Evolutionary conservation across 768 basidiomycete species (phyloP), one percentile per base, ranked within the genome.

Genomic region (Fomitopsis serialis): DNA sequence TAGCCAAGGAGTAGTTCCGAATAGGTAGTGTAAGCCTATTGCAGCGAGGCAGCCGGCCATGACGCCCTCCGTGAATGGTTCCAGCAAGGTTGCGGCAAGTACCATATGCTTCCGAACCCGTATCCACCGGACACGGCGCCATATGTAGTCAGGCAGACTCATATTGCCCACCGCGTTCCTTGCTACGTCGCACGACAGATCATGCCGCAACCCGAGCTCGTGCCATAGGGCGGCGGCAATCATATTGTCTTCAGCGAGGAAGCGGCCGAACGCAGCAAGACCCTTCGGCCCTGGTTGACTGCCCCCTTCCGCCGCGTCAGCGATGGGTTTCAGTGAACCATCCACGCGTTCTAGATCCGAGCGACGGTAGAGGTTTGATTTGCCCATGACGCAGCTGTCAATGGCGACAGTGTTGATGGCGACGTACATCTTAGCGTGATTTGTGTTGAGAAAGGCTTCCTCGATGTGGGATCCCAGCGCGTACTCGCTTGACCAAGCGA

Each of bases 171-270:
- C 82, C 9, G 85, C 83, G 63, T 98, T 97, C 43, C 83, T 79
- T 1, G 88, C 95, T 50, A 96, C 84, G 64, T 98, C 96, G 65
- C 84, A 87, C 0, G 93, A 95, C 54, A 98, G 77, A 53, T 92
- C 87, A 65, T 99, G 97, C 44, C 89, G 79, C 34, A 92, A 74
- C 34, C 82, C 86, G 2, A 98, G 77, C 66, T 98, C 92, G 66
- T 98, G 92, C 97, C 94, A 98, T 12, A 99, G 73, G 1, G 91
- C 82, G 45, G 82, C 76, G 17, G 85, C 97, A 53, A 99, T 96
- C 91, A 92, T 96, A 71, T 98, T 98, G 72, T 99, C 97, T 70
- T 99, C 97, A 0, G 97, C 96, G 42, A 98, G 78, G 70, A 87
- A 98, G 12, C 86, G 82, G 0, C 86, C 87, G 58, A 98, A 98